Evolutionary conservation across 257 asterid species (phyloP), one percentile per base, ranked within the genome.

Genomic region (Rauvolfia tetraphylla): DNA sequence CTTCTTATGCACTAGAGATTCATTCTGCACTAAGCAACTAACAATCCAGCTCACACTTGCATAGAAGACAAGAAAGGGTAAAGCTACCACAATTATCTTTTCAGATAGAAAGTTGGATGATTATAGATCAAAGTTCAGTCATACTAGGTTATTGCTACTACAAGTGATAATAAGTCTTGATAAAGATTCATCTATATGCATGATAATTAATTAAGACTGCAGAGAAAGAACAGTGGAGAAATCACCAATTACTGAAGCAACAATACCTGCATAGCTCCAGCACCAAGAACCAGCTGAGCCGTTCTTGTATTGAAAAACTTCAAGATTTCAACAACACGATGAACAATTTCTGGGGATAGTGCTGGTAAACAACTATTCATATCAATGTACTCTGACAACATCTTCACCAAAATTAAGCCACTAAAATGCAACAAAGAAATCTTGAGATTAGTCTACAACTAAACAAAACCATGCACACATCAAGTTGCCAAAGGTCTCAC

Each of bases 271-370:
- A 95, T 92, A 79, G 99, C 99, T 84, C 94, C 96, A 27, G 99
- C 99, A 71, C 99, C 99, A 76, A 95, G 99, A 81, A 95, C 99
- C 83, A 95, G 99, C 83, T 92, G 99, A 77, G 95, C 93, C 4
- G 99, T 89, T 84, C 98, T 91, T 51, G 99, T 90, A 80, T 95
- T 95, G 86, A 95, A 95, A 82, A 92, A 83, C 77, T 95, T 95
- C 89, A 95, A 86, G 79, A 95, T 89, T 83, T 92, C 99, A 72
- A 93, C 97, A 59, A 95, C 92, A 41, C 97, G 99, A 73, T 93
- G 98, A 81, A 93, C 92, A 77, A 95, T 86, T 85, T 95, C 98
- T 33, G 98, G 91, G 77, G 99, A 92, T 54, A 92, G 89, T 34
- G 87, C 85, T 36, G 97, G 91, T 86, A 95, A 88, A 85, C 78